A percentile compares a stretch with the other conserved stretches of the same genome.
phyloP scores from a whole-genome alignment of 179 eudicot genomes.

The Amaranthus tricolor region DNA sequence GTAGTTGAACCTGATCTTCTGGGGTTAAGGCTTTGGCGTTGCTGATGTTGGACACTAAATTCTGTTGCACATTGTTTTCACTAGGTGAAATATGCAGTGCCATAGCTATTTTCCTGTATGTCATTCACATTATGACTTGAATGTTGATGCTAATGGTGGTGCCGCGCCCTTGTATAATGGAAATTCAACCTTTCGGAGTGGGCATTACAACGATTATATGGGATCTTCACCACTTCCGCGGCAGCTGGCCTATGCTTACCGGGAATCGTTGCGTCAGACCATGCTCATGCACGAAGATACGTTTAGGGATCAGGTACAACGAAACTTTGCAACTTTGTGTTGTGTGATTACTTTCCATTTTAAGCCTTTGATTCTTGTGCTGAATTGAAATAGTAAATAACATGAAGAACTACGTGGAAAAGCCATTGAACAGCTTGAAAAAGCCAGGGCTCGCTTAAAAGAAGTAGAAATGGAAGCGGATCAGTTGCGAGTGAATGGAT shows the following conservation, averaged over 20 bases:
- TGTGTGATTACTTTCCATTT: neutral
- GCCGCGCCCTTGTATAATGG: conserved; percentile 17
- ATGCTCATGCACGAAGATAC: conserved; percentile 40
- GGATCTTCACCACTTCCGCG: conserved; percentile 15
- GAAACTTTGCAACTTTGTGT: neutral
- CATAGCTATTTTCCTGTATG: conserved; percentile 36
- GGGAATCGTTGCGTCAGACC: conserved; percentile 35
- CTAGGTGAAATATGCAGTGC: conserved; percentile 41
- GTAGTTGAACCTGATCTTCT: too few species aligned
- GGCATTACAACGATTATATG: conserved; percentile 19
- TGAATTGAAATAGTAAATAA: neutral
- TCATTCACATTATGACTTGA: conserved; percentile 35
- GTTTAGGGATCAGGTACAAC: conserved; percentile 44
- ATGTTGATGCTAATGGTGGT: conserved; percentile 27
- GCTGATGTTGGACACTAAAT: conserved; percentile 1
- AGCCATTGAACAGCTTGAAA: neutral
- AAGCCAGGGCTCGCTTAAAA: neutral
- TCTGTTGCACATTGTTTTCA: conserved; percentile 17
- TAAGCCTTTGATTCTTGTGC: neutral
- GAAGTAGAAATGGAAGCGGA: neutral
- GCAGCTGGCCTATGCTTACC: conserved; percentile 10
- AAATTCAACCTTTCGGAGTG: conserved; percentile 22
- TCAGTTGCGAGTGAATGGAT: neutral
- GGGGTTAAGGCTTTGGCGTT: too few species aligned
- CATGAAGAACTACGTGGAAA: neutral